Conservation (phyloP, 768 basidiomycete genomes). For the Xerocomellus intermedius region DNA sequence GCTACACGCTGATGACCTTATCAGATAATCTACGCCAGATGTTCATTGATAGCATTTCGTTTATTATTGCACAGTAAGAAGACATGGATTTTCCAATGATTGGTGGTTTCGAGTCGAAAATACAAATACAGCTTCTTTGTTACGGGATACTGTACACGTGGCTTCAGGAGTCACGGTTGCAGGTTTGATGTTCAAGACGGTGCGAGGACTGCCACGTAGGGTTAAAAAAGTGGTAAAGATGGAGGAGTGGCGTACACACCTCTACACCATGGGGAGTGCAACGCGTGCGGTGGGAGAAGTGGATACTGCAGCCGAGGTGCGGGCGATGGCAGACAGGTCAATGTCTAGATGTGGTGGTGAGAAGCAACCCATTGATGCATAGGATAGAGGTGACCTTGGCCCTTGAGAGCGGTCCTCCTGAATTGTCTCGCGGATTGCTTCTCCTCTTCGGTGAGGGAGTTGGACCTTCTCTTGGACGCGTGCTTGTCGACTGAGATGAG, state of each 20-base stretch:
- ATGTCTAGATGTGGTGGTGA: constrained; percentile 27
- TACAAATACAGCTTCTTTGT: constrained; percentile 22
- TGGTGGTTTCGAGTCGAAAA: background rate
- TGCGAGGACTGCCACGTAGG: background rate
- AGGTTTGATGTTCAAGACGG: background rate
- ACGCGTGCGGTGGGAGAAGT: constrained; percentile 35
- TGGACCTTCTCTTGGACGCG: constrained; percentile 39
- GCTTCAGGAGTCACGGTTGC: background rate
- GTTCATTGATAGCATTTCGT: background rate
- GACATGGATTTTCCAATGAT: background rate
- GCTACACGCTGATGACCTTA: no score
- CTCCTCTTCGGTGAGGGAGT: constrained; percentile 60
- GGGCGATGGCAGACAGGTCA: constrained; percentile 78
- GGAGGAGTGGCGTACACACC: constrained; percentile 4
- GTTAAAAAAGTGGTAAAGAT: background rate
- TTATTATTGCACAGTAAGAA: constrained; percentile 8
- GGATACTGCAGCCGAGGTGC: constrained; percentile 73
- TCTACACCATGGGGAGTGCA: constrained; percentile 18
- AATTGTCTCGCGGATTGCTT: constrained; percentile 60
- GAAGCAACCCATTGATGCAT: background rate
- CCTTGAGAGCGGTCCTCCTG: constrained; percentile 73
- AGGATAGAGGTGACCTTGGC: constrained; percentile 39
- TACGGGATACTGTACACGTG: constrained; percentile 6
- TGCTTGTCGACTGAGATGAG: constrained; percentile 20
- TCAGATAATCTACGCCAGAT: background rate